A percentile compares a stretch with the other conserved stretches of the same genome.
phyloP scores from a whole-genome alignment of 2,329 filamentous ascomycete genomes.

The Trichoderma oligosporum region DNA sequence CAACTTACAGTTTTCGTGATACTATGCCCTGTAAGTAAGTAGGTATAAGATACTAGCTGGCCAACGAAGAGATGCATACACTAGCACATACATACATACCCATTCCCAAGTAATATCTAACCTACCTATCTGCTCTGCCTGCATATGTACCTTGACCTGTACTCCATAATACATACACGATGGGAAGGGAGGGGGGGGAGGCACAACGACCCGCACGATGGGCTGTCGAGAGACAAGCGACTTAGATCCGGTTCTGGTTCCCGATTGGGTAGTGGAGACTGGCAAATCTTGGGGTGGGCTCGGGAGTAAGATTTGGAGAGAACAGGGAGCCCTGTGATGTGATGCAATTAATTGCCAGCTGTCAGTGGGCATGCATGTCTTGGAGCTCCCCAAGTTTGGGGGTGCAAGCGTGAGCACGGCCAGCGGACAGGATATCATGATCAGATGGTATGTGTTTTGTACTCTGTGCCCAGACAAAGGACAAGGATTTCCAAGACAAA shows the following conservation, averaged over 20 bases:
- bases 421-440: neutral
- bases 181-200: neutral
- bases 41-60: neutral
- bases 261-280: constrained; percentile 8
- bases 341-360: constrained; percentile 19
- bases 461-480: neutral
- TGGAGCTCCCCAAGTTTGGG: neutral
- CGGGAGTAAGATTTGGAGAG: constrained; percentile 16
- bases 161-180: neutral
- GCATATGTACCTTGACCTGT: neutral
- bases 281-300: neutral
- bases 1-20: too few species aligned
- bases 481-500: constrained; percentile 5
- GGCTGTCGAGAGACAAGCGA: constrained; percentile 17
- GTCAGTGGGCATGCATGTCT: constrained; percentile 19
- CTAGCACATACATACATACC: neutral
- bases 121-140: neutral
- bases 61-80: constrained; percentile 8
- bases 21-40: neutral
- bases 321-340: constrained; percentile 12
- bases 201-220: constrained; percentile 1
- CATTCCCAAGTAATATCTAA: neutral
- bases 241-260: constrained; percentile 17
- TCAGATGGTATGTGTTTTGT: neutral
- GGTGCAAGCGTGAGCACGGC: neutral